phyloP scores from a whole-genome alignment of 2,329 filamentous ascomycete species.

The Clarireedia sp. region DNA sequence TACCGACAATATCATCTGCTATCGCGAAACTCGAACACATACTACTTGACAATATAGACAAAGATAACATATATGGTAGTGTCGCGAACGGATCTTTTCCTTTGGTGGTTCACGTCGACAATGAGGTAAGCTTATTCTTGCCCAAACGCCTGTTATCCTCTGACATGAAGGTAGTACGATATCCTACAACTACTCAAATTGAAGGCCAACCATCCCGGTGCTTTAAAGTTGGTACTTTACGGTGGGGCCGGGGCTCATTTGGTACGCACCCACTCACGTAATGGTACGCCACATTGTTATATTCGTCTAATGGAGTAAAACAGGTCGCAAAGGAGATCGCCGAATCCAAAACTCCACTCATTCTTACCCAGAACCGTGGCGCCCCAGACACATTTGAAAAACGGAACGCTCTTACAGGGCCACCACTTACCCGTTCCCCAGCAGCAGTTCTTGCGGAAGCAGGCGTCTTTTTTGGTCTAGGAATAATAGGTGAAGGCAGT shows the following conservation, averaged over 20 bases:
- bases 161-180: constrained; percentile 30
- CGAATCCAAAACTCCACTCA: constrained; percentile 34
- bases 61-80: constrained; percentile 32
- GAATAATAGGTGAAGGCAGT: constrained; percentile 25
- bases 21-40: constrained; percentile 32
- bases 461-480: constrained; percentile 33
- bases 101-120: constrained; percentile 34
- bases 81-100: constrained; percentile 34
- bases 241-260: constrained; percentile 34
- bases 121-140: constrained; percentile 27
- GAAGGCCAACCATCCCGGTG: constrained; percentile 30
- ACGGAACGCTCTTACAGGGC: constrained; percentile 33
- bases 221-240: constrained; percentile 31
- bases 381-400: constrained; percentile 32
- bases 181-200: constrained; percentile 35
- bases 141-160: background rate
- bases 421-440: constrained; percentile 34
- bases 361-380: constrained; percentile 34
- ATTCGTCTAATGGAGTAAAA: background rate
- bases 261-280: constrained; percentile 19
- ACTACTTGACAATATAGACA: constrained; percentile 29
- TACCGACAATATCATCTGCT: constrained; percentile 27
- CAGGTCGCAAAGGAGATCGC: constrained; percentile 35
- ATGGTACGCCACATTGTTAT: background rate
- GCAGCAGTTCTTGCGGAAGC: constrained; percentile 34